phyloP scores from a whole-genome alignment of 768 basidiomycete genomes.

The Mrakia blollopis region DNA sequence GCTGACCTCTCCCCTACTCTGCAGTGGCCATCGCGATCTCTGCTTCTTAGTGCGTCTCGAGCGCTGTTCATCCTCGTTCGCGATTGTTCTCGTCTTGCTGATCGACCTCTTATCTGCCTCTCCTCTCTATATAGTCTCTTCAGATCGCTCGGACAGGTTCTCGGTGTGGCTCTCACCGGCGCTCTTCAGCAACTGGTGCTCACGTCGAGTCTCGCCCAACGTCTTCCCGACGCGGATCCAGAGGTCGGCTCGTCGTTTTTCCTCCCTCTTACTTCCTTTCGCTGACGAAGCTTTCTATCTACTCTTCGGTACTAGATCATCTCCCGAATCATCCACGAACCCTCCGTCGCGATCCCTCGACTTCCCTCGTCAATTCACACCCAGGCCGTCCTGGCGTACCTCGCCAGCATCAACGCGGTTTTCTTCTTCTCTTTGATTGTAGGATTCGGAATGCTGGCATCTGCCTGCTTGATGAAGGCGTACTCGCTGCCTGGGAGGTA shows the following conservation, averaged over 20 bases:
- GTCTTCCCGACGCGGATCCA: background rate
- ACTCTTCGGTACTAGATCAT: conserved; percentile 26
- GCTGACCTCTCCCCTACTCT: background rate
- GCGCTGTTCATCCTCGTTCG: background rate
- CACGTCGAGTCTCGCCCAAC: background rate
- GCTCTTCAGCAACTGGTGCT: conserved; percentile 40
- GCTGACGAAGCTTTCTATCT: background rate
- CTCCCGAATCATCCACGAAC: conserved; percentile 37
- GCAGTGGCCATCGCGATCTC: conserved; percentile 40
- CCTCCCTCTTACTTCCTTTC: background rate
- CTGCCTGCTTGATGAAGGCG: conserved; percentile 8
- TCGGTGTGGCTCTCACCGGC: conserved; percentile 39
- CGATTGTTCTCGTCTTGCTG: background rate
- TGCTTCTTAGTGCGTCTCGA: conserved; percentile 35
- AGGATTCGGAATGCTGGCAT: conserved; percentile 4
- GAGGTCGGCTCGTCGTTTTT: background rate
- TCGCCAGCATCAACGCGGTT: conserved; percentile 35
- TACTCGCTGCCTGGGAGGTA: conserved; percentile 23
- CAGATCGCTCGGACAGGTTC: conserved; percentile 41
- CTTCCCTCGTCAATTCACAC: conserved; percentile 23
- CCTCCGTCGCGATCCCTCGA: conserved; percentile 35
- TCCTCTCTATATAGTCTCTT: conserved; percentile 32
- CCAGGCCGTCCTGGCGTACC: conserved; percentile 37
- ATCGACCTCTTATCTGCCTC: background rate
- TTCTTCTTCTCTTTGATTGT: background rate